Base-by-base conservation (phyloP, 345 rosid species). In the Eucalyptus pauciflora region DNA sequence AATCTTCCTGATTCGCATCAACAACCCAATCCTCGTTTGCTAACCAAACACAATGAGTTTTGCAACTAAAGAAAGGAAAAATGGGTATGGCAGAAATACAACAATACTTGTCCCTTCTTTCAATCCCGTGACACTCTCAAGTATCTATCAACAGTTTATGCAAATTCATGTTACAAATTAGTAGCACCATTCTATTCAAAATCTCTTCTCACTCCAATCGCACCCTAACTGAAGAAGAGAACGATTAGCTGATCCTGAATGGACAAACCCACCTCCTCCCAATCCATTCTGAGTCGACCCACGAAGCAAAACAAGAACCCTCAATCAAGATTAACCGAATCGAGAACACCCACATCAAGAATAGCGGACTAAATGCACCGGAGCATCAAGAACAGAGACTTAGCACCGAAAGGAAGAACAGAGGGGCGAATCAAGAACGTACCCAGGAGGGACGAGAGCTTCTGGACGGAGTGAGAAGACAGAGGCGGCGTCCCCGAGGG, bases 391-490 rank as follows among this genome's bases (percentile, higher is more conserved):
- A 80, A 81, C 69, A 83, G 33, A 76, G 48, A 25, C n/a, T 60
- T 86, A 58, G 31, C 52, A 52, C 71, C 25, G 29, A 69, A 88
- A 46, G 69, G 18, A 10, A 37, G 45, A 67, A 33, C 87, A n/a
- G 14, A 46, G 31, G 13, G 46, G 37, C 37, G 56, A 86, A 1
- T 46, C 16, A 4, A 86, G 87, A 50, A 88, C 90, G 62, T 96
- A 98, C 99, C 99, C 94, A 98, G 50, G 25, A 95, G 93, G 91
- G 97, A 97, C 90, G 91, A 90, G 89, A 96, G 86, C 76, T 92
- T 92, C 64, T 91, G 93, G 80, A 92, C 85, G 60, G 96, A 89
- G 62, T 87, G 91, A 67, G 98, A 89, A 89, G 97, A 89, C 49
- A 93, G 86, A 89, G 96, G 93, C 88, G 97, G 89, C 5, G 87